A percentile compares a stretch with the other conserved stretches of the same genome.
phyloP scores from a whole-genome alignment of 495 filamentous ascomycete genomes.

The Podospora appendiculata region DNA sequence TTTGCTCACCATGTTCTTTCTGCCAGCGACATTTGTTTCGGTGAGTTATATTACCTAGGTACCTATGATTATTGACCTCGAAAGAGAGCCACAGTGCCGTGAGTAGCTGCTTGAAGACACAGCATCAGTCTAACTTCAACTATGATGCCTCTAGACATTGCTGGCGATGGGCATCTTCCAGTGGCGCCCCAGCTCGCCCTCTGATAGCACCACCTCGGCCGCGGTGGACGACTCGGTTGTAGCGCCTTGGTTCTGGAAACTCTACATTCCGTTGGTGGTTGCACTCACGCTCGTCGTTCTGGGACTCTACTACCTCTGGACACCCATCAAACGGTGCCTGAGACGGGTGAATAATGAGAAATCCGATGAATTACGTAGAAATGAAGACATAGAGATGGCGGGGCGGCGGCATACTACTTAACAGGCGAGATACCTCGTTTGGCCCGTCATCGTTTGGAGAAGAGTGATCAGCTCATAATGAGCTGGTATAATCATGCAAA shows the following conservation, averaged over 20 bases:
- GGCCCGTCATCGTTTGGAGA: too few relatives aligned
- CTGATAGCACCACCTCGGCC: background rate
- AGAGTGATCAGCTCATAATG: too few relatives aligned
- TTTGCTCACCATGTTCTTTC: conserved; percentile 5
- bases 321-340: background rate
- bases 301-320: background rate
- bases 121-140: too few relatives aligned
- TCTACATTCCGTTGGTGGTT: background rate
- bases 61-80: background rate
- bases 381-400: too few relatives aligned
- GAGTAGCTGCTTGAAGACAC: too few relatives aligned
- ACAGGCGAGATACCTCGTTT: too few relatives aligned
- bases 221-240: background rate
- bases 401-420: too few relatives aligned
- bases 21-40: conserved; percentile 7
- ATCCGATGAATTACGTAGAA: too few relatives aligned
- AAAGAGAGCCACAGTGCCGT: too few relatives aligned
- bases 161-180: background rate
- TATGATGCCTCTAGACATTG: background rate
- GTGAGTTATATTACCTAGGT: background rate
- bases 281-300: background rate
- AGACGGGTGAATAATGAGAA: too few relatives aligned
- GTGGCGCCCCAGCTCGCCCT: background rate
- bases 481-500: too few relatives aligned
- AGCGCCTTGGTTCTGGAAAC: background rate